Evolutionary conservation across 352 stramenopile genomes (phyloP), one percentile per base, ranked within the genome.

Genomic region (Phytophthora brassicae): DNA sequence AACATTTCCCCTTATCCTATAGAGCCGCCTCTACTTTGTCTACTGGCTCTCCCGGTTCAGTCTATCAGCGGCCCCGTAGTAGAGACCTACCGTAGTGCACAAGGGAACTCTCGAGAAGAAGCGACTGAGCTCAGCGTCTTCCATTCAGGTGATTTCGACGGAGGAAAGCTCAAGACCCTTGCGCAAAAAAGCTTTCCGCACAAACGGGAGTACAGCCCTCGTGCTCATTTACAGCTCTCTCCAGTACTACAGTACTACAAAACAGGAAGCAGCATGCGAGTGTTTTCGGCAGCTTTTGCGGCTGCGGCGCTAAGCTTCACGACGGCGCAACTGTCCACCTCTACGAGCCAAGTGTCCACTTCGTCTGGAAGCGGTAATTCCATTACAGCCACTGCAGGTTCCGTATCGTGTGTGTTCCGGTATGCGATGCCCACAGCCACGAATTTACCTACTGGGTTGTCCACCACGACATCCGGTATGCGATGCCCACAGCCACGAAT

Each of bases 381-480:
- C 23, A 66, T 68, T 46, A 52, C 61, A 12, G 29, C 42, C 23
- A 56, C 42, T 14, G 57, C 65, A 12, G 51, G 33, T 3, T 51
- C 65, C 4, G 72, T 81, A n/a, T 75, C 77, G 33, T 86, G 77
- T 47, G 58, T 74, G 1, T 86, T 86, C 55, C 72, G 72, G 14
- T 86, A 84, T 48, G 71, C 75, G 28, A 79, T 86, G 74, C 70
- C 77, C 11, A 86, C 77, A 4, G 71, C 66, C 4, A 79, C 63
- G 8, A 85, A 84, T 55, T n/a, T 83, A 8, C 62, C 67, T 0
- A 73, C 59, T 33, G 58, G 70, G 28, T 56, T 84, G 41, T 50
- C 65, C 22, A 76, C 61, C 6, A 54, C 61, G 4, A 56, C 45
- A 6, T 41, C 52, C 72, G 72, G 14, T 86, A 84, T 48, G 71